These are phyloP conservation scores for Fusarium irregulare DNA, from an alignment of 2,329 filamentous ascomycete species.

Conservation along the genomic window DNA sequence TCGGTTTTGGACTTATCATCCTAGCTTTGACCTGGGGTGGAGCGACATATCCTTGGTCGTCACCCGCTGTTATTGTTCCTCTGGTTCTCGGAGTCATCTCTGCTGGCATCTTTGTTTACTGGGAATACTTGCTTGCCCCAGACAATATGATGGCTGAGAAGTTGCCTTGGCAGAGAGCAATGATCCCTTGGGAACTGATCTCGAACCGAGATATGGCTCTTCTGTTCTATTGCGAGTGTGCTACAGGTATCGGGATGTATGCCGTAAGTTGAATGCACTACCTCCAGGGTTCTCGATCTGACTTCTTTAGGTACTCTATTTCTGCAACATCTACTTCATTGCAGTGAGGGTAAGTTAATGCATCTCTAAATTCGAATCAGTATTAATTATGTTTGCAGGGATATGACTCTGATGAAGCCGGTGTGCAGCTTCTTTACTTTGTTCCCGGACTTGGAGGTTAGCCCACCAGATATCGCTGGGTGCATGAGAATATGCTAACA, in stretches of 20 bases:
- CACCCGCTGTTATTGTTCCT: constrained; percentile 61
- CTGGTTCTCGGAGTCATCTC: constrained; percentile 59
- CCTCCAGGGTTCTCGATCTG: constrained; percentile 48
- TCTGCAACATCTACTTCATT: constrained; percentile 75
- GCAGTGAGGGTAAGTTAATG: constrained; percentile 59
- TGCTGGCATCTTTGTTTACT: constrained; percentile 57
- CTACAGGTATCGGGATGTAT: constrained; percentile 67
- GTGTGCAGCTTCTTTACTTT: constrained; percentile 70
- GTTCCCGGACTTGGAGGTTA: constrained; percentile 70
- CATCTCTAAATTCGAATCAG: too few relatives aligned
- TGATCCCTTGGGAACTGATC: constrained; percentile 72
- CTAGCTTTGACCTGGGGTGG: constrained; percentile 68
- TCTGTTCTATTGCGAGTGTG: constrained; percentile 71
- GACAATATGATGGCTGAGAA: constrained; percentile 57
- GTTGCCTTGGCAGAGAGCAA: constrained; percentile 67
- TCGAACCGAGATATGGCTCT: constrained; percentile 67
- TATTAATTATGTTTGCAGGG: constrained; percentile 49
- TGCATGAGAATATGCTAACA: not conserved
- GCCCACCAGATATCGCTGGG: not conserved
- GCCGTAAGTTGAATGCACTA: constrained; percentile 48
- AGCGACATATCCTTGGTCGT: constrained; percentile 63
- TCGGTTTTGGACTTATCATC: constrained; percentile 65
- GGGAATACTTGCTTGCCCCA: constrained; percentile 66
- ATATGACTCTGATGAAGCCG: constrained; percentile 62
- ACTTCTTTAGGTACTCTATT: constrained; percentile 68